Evolutionary conservation across 2,329 filamentous ascomycete species (phyloP).

Genomic region (Penicillium rolfsii): DNA sequence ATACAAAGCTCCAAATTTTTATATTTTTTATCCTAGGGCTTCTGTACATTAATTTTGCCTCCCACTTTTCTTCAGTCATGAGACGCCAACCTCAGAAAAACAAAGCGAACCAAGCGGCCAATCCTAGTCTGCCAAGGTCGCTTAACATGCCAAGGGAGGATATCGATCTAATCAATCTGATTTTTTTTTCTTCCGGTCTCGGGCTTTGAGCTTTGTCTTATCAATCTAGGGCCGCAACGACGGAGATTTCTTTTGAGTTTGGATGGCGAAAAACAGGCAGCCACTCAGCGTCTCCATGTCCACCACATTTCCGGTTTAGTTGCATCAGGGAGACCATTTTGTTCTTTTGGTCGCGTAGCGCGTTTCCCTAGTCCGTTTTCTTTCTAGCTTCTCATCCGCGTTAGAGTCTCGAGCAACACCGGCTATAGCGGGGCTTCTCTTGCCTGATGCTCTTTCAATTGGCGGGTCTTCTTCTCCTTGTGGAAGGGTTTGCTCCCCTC

Average conservation of each 20-base stretch:
- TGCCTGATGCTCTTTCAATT: not conserved
- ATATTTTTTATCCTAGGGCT: not conserved
- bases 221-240: not conserved
- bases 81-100: not conserved
- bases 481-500: not conserved
- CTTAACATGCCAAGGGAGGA: constrained; percentile 1
- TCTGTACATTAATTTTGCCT: not conserved
- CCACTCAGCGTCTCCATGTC: not conserved
- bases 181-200: constrained; percentile 3
- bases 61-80: not conserved
- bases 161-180: constrained; percentile 11
- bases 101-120: not conserved
- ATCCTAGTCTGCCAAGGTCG: constrained; percentile 2
- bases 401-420: not conserved
- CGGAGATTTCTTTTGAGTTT: not conserved
- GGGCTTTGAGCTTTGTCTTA: not conserved
- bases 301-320: not conserved
- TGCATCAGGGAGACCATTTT: not conserved
- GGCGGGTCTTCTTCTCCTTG: not conserved
- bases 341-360: not conserved
- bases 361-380: not conserved
- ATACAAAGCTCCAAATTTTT: not conserved
- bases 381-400: not conserved
- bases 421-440: not conserved
- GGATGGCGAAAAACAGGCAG: not conserved